Evolutionary conservation across 192 early-diverging fungal genomes (phyloP), one percentile per base, ranked within the genome.

Genomic region (Podila horticola): DNA sequence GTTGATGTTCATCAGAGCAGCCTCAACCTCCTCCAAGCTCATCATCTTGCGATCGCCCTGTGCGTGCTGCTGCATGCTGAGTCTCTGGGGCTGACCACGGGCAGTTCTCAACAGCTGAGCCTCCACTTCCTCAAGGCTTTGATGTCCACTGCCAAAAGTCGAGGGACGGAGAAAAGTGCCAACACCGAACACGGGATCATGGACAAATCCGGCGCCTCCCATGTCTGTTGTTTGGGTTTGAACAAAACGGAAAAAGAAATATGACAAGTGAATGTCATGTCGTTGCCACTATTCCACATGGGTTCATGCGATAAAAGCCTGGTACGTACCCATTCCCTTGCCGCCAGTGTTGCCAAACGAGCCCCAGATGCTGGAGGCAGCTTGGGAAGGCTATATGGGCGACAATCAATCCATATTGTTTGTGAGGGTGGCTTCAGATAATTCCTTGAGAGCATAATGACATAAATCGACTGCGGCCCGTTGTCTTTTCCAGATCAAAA

Each of bases 1-100:
- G 41, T 85, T 82, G 49, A 75, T 85, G 67, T 74, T 82, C 71
- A 79, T 77, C 74, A 93, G 28, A 4, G 91, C 84, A 51, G 92
- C 89, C 70, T 94, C 93, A 0, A 94, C 84, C 58, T 94, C 93
- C 7, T 88, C 93, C 83, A 94, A 73, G 28, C 90, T 93, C 68
- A 92, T 71, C 65, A 89, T 84, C 73, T 84, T 92, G 45, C 88
- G 88, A 55, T 79, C 85, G 4, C 52, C 52, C 52, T 73, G 69
- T 26, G 30, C 57, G 30, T 73, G 34, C 20, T 74, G 72, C 67
- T 26, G 45, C 26, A 45, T 66, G 64, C 17, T 28, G 26, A 20
- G 22, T 55, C 52, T 58, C 36, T 61, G 63, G 4, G 69, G 34
- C 20, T 81, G 84, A 31, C 69, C 66, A 19, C 69, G 67, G 0